phyloP scores from a whole-genome alignment of 176 grass and related monocot genomes.

The Triticum timopheevii region DNA sequence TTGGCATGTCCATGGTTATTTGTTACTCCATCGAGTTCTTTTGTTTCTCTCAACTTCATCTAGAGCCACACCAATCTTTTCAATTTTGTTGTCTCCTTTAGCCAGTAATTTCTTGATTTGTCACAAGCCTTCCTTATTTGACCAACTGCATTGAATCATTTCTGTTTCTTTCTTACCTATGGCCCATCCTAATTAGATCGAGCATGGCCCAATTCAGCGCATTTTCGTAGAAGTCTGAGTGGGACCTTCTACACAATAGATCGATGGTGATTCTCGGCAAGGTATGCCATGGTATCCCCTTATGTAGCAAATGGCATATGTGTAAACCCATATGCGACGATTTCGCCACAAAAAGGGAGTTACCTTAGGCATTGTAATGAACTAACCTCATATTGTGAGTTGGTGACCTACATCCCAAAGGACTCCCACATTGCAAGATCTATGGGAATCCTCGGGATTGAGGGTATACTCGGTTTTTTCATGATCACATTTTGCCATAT shows the following conservation, averaged over 20 bases:
- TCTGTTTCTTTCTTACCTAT: background rate
- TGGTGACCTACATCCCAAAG: background rate
- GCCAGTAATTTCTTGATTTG: too few relatives aligned
- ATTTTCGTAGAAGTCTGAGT: background rate
- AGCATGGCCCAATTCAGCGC: background rate
- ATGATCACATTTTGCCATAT: background rate
- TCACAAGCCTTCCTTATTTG: background rate
- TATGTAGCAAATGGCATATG: background rate
- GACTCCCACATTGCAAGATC: background rate
- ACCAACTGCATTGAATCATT: background rate
- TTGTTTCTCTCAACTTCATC: too few relatives aligned
- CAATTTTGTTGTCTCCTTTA: too few relatives aligned
- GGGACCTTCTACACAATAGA: background rate
- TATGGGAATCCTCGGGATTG: background rate
- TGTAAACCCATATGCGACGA: background rate
- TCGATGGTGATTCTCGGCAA: background rate
- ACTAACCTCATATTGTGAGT: background rate
- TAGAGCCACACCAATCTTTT: too few relatives aligned
- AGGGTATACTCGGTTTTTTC: background rate
- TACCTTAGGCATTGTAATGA: background rate
- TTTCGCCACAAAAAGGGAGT: background rate
- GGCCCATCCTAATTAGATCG: background rate
- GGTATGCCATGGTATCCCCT: background rate
- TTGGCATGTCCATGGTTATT: too few relatives aligned
- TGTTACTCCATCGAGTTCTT: too few relatives aligned